Evolutionary conservation across 345 rosid genomes (phyloP).

Genomic region (Diplotaxis tenuifolia): DNA sequence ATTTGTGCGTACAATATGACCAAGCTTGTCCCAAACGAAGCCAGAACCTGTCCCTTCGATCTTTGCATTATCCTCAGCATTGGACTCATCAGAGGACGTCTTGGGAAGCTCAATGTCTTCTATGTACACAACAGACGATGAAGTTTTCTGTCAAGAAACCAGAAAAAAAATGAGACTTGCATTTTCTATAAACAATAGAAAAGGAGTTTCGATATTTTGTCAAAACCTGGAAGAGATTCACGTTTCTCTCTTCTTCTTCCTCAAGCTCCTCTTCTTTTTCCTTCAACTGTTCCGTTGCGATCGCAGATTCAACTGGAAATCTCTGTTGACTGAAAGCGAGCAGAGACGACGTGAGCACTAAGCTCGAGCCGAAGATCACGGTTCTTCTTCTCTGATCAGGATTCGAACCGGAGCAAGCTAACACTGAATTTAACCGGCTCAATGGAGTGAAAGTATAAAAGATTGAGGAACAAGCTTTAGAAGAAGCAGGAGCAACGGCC

Average conservation of each 20-base stretch:
- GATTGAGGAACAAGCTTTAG: conserved; percentile 13
- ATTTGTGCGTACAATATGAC: conserved; percentile 72
- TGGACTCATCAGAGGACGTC: conserved; percentile 34
- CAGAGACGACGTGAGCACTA: conserved; percentile 35
- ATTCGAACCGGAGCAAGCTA: conserved; percentile 35
- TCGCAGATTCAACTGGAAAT: conserved; percentile 37
- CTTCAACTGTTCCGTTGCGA: conserved; percentile 37
- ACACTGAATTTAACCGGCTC: not conserved
- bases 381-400: conserved; percentile 41
- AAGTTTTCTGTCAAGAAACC: conserved; percentile 50
- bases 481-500: conserved; percentile 22
- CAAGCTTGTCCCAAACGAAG: conserved; percentile 90
- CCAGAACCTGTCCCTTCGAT: conserved; percentile 91
- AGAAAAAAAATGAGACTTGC: not conserved
- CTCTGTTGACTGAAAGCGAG: conserved; percentile 19
- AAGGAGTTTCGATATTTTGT: not conserved
- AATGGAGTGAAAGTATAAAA: not conserved
- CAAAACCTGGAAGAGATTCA: conserved; percentile 71
- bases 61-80: conserved; percentile 47
- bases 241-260: conserved; percentile 68
- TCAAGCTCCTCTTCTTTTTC: conserved; percentile 50
- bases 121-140: conserved; percentile 73
- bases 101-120: conserved; percentile 66
- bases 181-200: not conserved
- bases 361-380: conserved; percentile 45